These are phyloP conservation scores for Cnidoscolus chayamansa DNA, from an alignment of 441 rosid genomes.

Conservation along the genomic window DNA sequence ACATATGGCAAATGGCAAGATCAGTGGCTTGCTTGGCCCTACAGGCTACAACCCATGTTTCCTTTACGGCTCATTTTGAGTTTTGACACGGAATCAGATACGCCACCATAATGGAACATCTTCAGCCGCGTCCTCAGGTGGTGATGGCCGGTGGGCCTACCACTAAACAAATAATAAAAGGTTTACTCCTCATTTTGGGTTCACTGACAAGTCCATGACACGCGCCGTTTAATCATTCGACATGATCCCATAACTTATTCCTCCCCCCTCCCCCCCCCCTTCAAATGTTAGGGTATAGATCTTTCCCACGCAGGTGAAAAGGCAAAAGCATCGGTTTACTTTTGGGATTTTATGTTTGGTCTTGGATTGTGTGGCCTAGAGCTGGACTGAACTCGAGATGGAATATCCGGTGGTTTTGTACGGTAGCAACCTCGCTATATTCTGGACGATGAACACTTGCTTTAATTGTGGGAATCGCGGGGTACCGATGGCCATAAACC, in stretches of 20 bases:
- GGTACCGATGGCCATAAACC: slow-evolving; percentile 40
- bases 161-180: neutral
- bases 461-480: slow-evolving; percentile 86
- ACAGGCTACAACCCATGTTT: neutral
- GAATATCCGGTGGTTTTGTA: slow-evolving; percentile 37
- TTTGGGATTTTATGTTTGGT: neutral
- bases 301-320: neutral
- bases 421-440: slow-evolving; percentile 31
- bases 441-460: slow-evolving; percentile 88
- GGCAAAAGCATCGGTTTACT: neutral
- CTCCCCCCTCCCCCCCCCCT: too few species aligned
- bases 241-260: too few species aligned
- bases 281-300: neutral
- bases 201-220: too few species aligned
- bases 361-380: slow-evolving; percentile 36
- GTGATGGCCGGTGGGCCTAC: too few species aligned
- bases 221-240: too few species aligned
- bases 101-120: slow-evolving; percentile 13
- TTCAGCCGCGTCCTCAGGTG: neutral
- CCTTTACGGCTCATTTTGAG: neutral
- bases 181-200: too few species aligned
- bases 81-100: slow-evolving; percentile 5
- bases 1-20: neutral
- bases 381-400: slow-evolving; percentile 26
- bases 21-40: neutral